These are phyloP conservation scores for Sinapis alba DNA, from an alignment of 441 rosid genomes.

Conservation along the genomic window DNA sequence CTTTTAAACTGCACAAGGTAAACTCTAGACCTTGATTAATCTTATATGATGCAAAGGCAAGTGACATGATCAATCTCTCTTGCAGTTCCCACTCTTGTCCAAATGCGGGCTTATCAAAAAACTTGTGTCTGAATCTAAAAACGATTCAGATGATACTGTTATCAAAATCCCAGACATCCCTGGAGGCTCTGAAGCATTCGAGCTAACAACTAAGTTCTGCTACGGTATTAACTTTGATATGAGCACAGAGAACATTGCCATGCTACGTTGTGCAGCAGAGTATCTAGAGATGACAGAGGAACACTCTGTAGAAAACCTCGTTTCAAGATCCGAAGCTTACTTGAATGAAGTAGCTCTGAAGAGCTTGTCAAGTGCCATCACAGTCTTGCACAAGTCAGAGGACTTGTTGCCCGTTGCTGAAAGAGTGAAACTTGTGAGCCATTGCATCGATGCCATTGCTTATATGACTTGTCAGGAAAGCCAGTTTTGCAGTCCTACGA, in stretches of 20 bases:
- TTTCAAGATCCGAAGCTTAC: constrained; percentile 62
- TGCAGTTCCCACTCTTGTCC: constrained; percentile 68
- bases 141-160: constrained; percentile 51
- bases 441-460: constrained; percentile 66
- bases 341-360: constrained; percentile 75
- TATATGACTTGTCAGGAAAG: constrained; percentile 76
- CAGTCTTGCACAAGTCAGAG: constrained; percentile 59
- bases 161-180: constrained; percentile 54
- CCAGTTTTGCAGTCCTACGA: constrained; percentile 53
- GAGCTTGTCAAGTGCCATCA: constrained; percentile 69
- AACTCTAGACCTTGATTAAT: constrained; percentile 6
- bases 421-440: constrained; percentile 60
- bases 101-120: constrained; percentile 66
- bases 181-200: constrained; percentile 65
- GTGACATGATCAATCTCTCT: constrained; percentile 5
- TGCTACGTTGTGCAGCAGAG: constrained; percentile 66
- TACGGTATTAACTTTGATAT: constrained; percentile 78
- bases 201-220: constrained; percentile 69
- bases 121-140: constrained; percentile 50
- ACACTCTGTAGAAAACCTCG: constrained; percentile 57
- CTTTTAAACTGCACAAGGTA: constrained; percentile 87
- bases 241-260: constrained; percentile 59
- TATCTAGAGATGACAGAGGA: constrained; percentile 76
- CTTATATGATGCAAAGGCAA: background rate
- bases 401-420: constrained; percentile 54